These are phyloP conservation scores for Ganoderma resinaceum DNA, from an alignment of 1,284 basidiomycete species.

Conservation along the genomic window DNA sequence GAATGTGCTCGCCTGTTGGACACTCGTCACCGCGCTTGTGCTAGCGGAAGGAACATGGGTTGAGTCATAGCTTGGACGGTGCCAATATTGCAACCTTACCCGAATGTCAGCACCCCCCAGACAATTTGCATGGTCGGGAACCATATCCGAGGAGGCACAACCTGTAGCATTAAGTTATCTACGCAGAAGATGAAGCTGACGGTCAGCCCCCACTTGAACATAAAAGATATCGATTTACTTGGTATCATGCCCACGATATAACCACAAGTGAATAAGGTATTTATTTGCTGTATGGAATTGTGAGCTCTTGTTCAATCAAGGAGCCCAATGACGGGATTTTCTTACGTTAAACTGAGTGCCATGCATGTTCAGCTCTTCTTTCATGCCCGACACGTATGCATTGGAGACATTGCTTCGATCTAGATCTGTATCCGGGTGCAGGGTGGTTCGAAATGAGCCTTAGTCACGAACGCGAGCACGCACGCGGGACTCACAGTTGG, in stretches of 20 bases:
- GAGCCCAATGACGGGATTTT: conserved; percentile 6
- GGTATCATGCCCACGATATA: conserved; percentile 79
- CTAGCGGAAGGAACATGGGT: conserved; percentile 39
- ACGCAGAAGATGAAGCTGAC: not conserved
- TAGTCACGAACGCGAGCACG: not conserved
- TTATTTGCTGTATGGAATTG: conserved; percentile 58
- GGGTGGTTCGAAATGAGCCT: not conserved
- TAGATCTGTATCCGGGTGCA: conserved; percentile 50
- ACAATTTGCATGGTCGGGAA: conserved; percentile 69
- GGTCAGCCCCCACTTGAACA: not conserved
- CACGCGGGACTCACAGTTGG: conserved; percentile 55
- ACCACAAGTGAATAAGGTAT: conserved; percentile 76
- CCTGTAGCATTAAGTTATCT: conserved; percentile 72
- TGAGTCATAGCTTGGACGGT: not conserved
- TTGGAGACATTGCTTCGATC: conserved; percentile 72
- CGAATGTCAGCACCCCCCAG: conserved; percentile 71
- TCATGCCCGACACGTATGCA: conserved; percentile 86
- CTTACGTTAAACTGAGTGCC: conserved; percentile 74
- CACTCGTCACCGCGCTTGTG: conserved; percentile 61
- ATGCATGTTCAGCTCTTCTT: conserved; percentile 74
- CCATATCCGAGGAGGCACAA: conserved; percentile 69
- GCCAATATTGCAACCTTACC: conserved; percentile 43
- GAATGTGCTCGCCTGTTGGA: conserved; percentile 56
- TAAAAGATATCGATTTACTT: conserved; percentile 46
- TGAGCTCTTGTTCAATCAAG: not conserved